phyloP scores from a whole-genome alignment of 2,329 filamentous ascomycete genomes.

The Cercospora sp. region DNA sequence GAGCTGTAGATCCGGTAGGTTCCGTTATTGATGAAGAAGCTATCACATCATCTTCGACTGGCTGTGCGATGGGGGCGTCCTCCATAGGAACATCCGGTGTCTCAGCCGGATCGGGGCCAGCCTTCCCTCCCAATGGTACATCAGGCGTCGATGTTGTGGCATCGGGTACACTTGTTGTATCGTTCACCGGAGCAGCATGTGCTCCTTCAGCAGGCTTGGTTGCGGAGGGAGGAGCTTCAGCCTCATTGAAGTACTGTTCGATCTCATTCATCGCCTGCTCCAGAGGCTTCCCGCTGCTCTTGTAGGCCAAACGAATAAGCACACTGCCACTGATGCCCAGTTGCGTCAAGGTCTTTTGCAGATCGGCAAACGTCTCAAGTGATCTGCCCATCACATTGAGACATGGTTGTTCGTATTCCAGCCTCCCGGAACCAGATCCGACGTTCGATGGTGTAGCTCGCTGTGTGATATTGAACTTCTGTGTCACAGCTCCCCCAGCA shows the following conservation, averaged over 20 bases:
- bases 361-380: conserved; percentile 71
- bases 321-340: conserved; percentile 85
- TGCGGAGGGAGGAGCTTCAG: conserved; percentile 34
- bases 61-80: conserved; percentile 27
- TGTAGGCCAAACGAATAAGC: conserved; percentile 75
- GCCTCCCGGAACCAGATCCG: conserved; percentile 63
- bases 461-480: conserved; percentile 75
- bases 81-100: conserved; percentile 31
- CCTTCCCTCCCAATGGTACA: conserved; percentile 25
- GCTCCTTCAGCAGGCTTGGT: conserved; percentile 30
- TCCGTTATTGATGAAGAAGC: conserved; percentile 35
- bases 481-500: conserved; percentile 47
- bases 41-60: conserved; percentile 33
- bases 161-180: conserved; percentile 29
- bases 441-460: conserved; percentile 68
- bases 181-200: conserved; percentile 27
- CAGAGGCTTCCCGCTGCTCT: conserved; percentile 72
- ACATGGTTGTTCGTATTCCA: conserved; percentile 86
- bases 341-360: conserved; percentile 86
- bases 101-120: conserved; percentile 33
- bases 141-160: conserved; percentile 30
- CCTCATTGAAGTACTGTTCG: conserved; percentile 66
- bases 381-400: conserved; percentile 76
- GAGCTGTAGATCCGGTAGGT: conserved; percentile 8
- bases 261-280: conserved; percentile 86